Evolutionary conservation across 2,329 filamentous ascomycete genomes (phyloP).

Genomic region (Epichloe gansuensis): DNA sequence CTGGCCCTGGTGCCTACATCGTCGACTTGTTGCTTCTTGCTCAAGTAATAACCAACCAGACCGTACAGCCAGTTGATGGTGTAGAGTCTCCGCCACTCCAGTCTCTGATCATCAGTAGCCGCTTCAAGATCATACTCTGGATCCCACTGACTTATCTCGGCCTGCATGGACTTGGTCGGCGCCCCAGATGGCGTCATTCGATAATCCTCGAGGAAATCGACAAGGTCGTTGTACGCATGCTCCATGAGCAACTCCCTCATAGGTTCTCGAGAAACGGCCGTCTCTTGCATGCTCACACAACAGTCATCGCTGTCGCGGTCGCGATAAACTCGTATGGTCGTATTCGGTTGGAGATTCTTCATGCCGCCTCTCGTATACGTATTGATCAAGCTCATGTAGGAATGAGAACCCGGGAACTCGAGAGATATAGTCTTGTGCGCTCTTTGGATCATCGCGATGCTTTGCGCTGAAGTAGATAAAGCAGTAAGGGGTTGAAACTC

Average conservation of each 20-base stretch:
- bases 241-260: slow-evolving; percentile 31
- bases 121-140: slow-evolving; percentile 24
- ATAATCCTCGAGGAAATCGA: slow-evolving; percentile 33
- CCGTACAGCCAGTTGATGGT: slow-evolving; percentile 41
- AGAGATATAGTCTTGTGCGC: slow-evolving; percentile 26
- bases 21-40: background rate
- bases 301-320: background rate
- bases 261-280: slow-evolving; percentile 16
- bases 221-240: slow-evolving; percentile 27
- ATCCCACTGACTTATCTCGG: slow-evolving; percentile 27
- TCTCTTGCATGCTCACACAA: background rate
- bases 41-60: slow-evolving; percentile 32
- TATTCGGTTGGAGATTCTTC: slow-evolving; percentile 14
- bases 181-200: slow-evolving; percentile 30
- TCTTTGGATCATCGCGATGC: slow-evolving; percentile 23
- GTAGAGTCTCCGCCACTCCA: slow-evolving; percentile 33
- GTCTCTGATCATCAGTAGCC: slow-evolving; percentile 25
- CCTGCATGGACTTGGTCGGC: slow-evolving; percentile 31
- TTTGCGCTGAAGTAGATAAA: background rate
- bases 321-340: background rate
- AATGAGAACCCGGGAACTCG: slow-evolving; percentile 32
- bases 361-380: slow-evolving; percentile 26
- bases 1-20: background rate
- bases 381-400: slow-evolving; percentile 28
- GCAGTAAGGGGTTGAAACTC: background rate